A percentile compares a stretch with the other conserved stretches of the same genome.
These are phyloP conservation scores for Rhipidocladum racemiflorum DNA, from an alignment of 176 grass and related monocot genomes.

Conservation along the genomic window DNA sequence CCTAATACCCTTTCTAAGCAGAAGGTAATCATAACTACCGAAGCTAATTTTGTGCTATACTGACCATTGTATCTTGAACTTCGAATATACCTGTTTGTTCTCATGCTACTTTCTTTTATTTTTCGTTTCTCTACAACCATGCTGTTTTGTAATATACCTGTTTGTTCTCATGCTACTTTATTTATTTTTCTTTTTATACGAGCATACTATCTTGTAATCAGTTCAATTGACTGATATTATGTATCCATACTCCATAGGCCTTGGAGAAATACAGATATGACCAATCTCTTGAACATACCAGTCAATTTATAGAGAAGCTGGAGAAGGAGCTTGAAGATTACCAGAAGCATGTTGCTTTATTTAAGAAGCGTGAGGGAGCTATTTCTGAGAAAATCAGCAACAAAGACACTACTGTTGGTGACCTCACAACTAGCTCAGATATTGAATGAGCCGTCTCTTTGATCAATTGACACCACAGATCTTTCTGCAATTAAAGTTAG, in stretches of 20 bases:
- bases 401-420: constrained; percentile 18
- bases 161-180: background rate
- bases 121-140: background rate
- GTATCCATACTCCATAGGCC: constrained; percentile 35
- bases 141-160: background rate
- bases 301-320: constrained; percentile 66
- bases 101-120: background rate
- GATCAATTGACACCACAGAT: background rate
- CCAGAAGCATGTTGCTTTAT: constrained; percentile 62
- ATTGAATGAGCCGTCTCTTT: constrained; percentile 18
- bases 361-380: constrained; percentile 44
- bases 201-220: background rate
- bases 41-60: background rate
- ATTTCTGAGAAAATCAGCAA: constrained; percentile 20
- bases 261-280: constrained; percentile 79
- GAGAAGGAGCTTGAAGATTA: constrained; percentile 73
- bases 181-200: background rate
- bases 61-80: background rate
- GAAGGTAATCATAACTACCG: constrained; percentile 51
- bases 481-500: constrained; percentile 4
- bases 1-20: constrained; percentile 68
- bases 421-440: constrained; percentile 19
- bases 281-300: constrained; percentile 84
- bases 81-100: background rate
- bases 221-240: background rate